Conservation (phyloP, 495 filamentous ascomycete species). For the Filosporella fistucella region DNA sequence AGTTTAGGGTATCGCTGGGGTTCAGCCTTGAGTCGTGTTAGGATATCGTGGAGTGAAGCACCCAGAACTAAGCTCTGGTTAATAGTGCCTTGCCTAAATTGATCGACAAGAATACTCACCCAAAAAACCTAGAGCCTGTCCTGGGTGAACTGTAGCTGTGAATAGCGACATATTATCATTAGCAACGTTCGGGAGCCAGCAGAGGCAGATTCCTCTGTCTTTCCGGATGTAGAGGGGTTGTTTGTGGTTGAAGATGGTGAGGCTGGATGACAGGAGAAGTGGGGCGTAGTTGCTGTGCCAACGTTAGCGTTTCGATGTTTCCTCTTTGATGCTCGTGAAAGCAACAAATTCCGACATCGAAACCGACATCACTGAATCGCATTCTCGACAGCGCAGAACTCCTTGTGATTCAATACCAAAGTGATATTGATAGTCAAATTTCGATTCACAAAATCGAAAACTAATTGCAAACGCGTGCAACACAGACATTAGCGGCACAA, state of each 20-base stretch:
- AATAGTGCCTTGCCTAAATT: not conserved
- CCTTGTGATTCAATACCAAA: too few species aligned
- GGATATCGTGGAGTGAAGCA: slow-evolving; percentile 81
- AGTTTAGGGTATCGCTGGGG: slow-evolving; percentile 76
- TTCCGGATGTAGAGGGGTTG: too few species aligned
- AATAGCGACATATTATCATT: slow-evolving; percentile 45
- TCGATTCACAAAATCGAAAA: too few species aligned
- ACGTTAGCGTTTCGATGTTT: not conserved
- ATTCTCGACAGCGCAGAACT: not conserved
- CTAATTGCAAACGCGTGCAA: too few species aligned
- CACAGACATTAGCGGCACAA: too few species aligned
- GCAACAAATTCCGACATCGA: not conserved
- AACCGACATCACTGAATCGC: not conserved
- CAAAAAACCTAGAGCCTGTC: slow-evolving; percentile 73
- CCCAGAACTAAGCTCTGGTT: slow-evolving; percentile 60
- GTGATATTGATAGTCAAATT: too few species aligned
- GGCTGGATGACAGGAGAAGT: not conserved
- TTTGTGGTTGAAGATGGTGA: not conserved
- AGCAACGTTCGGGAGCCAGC: not conserved
- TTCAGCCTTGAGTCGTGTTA: slow-evolving; percentile 81
- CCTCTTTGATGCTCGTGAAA: not conserved
- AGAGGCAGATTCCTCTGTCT: too few species aligned
- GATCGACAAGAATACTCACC: slow-evolving; percentile 36
- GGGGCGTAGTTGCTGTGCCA: slow-evolving; percentile 5
- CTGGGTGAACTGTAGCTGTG: slow-evolving; percentile 68